Percentiles rank a stretch among this genome's conserved stretches.
These are phyloP conservation scores for Komagataella pastoris DNA, from an alignment of 805 yeast species.

Conservation along the genomic window DNA sequence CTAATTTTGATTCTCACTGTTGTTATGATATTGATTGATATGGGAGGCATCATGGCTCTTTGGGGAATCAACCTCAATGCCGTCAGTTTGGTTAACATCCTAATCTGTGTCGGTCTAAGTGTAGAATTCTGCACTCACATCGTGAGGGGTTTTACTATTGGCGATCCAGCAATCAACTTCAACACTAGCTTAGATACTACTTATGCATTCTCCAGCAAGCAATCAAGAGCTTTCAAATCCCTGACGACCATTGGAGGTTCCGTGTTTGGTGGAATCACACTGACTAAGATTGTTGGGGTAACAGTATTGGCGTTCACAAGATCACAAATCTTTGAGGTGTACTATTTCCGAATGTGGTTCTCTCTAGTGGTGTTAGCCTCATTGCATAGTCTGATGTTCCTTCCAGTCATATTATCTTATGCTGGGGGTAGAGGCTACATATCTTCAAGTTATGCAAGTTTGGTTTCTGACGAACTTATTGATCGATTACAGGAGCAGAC, in stretches of 20 bases:
- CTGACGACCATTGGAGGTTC: slow-evolving; percentile 77
- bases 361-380: slow-evolving; percentile 67
- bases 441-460: background rate
- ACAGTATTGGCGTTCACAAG: slow-evolving; percentile 74
- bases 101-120: slow-evolving; percentile 87
- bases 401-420: slow-evolving; percentile 61
- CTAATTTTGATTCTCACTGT: slow-evolving; percentile 44
- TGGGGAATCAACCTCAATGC: slow-evolving; percentile 78
- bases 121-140: slow-evolving; percentile 91
- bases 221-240: slow-evolving; percentile 37
- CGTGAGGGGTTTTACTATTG: slow-evolving; percentile 58
- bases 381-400: slow-evolving; percentile 60
- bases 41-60: slow-evolving; percentile 69
- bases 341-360: slow-evolving; percentile 93
- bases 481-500: background rate
- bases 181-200: slow-evolving; percentile 2
- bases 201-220: slow-evolving; percentile 5
- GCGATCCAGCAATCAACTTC: slow-evolving; percentile 12
- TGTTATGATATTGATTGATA: slow-evolving; percentile 47
- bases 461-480: background rate
- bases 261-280: slow-evolving; percentile 79
- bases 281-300: slow-evolving; percentile 85
- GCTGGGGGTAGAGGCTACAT: slow-evolving; percentile 47
- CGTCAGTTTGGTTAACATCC: slow-evolving; percentile 73
- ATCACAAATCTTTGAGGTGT: slow-evolving; percentile 80